Evolutionary conservation across 148 eudicot genomes (phyloP).

Genomic region (Chenopodium album): DNA sequence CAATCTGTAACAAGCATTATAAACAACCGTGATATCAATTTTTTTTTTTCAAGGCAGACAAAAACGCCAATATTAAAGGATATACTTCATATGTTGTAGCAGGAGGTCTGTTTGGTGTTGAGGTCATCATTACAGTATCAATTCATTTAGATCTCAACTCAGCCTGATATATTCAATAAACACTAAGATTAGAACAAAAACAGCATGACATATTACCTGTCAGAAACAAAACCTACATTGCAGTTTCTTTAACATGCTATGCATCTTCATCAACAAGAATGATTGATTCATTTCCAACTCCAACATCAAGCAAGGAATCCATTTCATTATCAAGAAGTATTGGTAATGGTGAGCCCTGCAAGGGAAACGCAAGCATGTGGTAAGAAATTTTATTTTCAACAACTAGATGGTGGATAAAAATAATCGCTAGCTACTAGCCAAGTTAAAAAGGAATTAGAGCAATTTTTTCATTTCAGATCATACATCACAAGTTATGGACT

Average conservation of each 20-base stretch:
- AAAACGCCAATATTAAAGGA: not conserved
- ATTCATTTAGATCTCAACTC: not conserved
- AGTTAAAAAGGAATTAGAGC: not conserved
- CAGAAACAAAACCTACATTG: not conserved
- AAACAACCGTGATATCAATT: not conserved
- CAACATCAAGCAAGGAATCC: slow-evolving; percentile 77
- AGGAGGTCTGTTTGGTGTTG: not conserved
- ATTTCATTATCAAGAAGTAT: slow-evolving; percentile 76
- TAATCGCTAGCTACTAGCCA: not conserved
- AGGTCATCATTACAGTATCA: not conserved
- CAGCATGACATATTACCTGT: not conserved
- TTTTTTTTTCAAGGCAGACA: not conserved
- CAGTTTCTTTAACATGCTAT: slow-evolving; percentile 14
- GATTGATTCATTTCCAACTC: slow-evolving; percentile 71
- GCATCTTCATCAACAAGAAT: slow-evolving; percentile 72
- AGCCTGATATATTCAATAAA: not conserved
- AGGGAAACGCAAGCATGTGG: not conserved
- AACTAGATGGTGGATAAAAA: not conserved
- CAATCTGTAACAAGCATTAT: not conserved
- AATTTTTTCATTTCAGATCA: not conserved
- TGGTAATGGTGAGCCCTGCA: slow-evolving; percentile 82
- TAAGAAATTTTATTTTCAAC: not conserved
- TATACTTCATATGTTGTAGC: not conserved
- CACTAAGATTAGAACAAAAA: too few relatives aligned
- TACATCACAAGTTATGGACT: not conserved